These are phyloP conservation scores for Talaromyces liani DNA, from an alignment of 495 filamentous ascomycete species.

Conservation along the genomic window DNA sequence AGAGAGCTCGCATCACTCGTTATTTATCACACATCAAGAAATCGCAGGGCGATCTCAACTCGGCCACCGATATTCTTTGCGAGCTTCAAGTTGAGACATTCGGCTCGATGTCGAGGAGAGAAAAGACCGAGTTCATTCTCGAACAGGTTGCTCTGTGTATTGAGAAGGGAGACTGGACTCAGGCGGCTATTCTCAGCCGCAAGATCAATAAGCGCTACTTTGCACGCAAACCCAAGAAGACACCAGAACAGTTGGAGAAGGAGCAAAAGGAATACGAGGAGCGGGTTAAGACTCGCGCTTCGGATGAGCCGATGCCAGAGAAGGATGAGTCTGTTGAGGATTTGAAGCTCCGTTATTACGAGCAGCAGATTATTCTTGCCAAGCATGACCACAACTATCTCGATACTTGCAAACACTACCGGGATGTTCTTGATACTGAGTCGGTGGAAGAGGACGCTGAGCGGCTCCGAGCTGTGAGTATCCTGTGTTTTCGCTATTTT, in stretches of 20 bases:
- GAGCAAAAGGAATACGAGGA: constrained; percentile 78
- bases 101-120: constrained; percentile 91
- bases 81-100: constrained; percentile 99
- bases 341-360: constrained; percentile 91
- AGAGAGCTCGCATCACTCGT: constrained; percentile 88
- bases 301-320: constrained; percentile 68
- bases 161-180: constrained; percentile 90
- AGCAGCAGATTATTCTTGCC: constrained; percentile 87
- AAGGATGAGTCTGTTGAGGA: constrained; percentile 89
- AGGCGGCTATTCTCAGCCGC: constrained; percentile 85
- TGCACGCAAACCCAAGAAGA: constrained; percentile 80
- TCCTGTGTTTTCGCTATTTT: neutral
- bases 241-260: constrained; percentile 77
- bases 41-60: constrained; percentile 79
- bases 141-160: constrained; percentile 94
- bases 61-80: constrained; percentile 86
- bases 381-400: constrained; percentile 98
- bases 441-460: constrained; percentile 82
- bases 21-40: constrained; percentile 97
- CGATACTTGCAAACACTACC: constrained; percentile 93
- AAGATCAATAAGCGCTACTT: constrained; percentile 97
- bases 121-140: constrained; percentile 97
- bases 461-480: constrained; percentile 72
- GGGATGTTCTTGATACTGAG: constrained; percentile 91
- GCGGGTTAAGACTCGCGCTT: constrained; percentile 60